phyloP scores from a whole-genome alignment of 73 alveolate species.

The Paraurostyla sp. region DNA sequence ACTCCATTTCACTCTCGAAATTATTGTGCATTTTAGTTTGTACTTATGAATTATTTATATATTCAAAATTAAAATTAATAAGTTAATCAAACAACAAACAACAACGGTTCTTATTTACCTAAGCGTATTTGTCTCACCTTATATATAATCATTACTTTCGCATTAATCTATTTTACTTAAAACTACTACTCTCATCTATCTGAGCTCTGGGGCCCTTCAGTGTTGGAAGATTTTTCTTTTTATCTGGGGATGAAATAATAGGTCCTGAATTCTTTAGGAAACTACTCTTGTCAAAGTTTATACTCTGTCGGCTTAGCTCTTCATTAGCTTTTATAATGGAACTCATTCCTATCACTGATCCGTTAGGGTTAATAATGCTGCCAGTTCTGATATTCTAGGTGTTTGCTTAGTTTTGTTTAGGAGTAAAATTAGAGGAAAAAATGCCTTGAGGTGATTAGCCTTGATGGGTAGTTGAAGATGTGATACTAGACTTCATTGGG shows the following conservation, averaged over 20 bases:
- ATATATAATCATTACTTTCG: no score
- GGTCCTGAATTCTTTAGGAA: background rate
- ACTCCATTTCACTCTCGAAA: slow-evolving; percentile 9
- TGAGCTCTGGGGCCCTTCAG: background rate
- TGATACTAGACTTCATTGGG: background rate
- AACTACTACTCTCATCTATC: background rate
- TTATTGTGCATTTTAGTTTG: slow-evolving; percentile 17
- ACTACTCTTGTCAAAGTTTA: slow-evolving; percentile 16
- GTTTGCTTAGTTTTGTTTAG: no score
- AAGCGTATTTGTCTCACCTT: no score
- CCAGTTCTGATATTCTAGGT: no score
- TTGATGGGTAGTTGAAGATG: background rate
- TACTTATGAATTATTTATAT: background rate
- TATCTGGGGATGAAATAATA: background rate
- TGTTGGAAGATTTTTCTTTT: slow-evolving; percentile 41
- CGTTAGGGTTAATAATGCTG: no score
- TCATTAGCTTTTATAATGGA: no score
- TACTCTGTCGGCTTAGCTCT: background rate
- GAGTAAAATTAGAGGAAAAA: background rate
- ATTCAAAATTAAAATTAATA: background rate
- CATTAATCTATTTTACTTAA: no score
- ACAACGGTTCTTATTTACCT: no score
- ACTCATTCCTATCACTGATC: no score
- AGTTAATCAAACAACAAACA: no score
- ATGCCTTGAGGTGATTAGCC: no score